Base-by-base conservation (phyloP, 2,329 filamentous ascomycete species). In the Parastagonospora avenae region DNA sequence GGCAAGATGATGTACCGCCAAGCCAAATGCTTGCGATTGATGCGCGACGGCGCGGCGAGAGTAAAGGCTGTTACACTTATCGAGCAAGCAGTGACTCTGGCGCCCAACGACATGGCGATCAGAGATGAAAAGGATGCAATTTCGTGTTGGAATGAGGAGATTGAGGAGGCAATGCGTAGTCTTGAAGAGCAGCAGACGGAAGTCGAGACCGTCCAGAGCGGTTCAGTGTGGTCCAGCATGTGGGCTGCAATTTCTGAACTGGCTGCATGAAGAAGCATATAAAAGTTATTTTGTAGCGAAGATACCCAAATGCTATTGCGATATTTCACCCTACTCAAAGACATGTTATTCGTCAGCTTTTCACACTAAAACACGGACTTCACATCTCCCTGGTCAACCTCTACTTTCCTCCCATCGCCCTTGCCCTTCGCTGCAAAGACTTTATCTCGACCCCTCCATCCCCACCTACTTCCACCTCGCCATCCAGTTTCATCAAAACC, bases 1-100 rank as follows among this genome's bases (percentile, higher is more conserved):
- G 59, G 56, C 14, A 66, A 65, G 54, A 63, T 66, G 63, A 48
- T 63, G 36, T 66, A 46, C 28, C 54, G 62, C 4, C 62, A 64
- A 31, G 63, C 63, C 6, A 52, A 48, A 33, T 66, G 63, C 39
- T 19, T 62, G 30, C 46, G 63, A 14, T 27, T 66, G 45, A 55
- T 65, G 54, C 45, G 40, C 2, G 46, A 55, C 10, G 15, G 38
- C 14, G 43, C 29, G 2, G 54, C 45, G 11, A 50, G 58, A 8
- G 53, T 55, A 9, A 52, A 52, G 30, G 62, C 63, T 11, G 47
- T 59, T 0, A 51, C 52, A 1, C 12, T 62, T 10, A 55, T 65
- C 19, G 62, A 65, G 35, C 49, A 63, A 30, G 62, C 62, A 3
- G 54, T 45, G 1, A 43, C 44, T 4, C 47, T 64, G n/a, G 55